Base-by-base conservation (phyloP, 345 rosid species). In the Citrus reticulata region DNA sequence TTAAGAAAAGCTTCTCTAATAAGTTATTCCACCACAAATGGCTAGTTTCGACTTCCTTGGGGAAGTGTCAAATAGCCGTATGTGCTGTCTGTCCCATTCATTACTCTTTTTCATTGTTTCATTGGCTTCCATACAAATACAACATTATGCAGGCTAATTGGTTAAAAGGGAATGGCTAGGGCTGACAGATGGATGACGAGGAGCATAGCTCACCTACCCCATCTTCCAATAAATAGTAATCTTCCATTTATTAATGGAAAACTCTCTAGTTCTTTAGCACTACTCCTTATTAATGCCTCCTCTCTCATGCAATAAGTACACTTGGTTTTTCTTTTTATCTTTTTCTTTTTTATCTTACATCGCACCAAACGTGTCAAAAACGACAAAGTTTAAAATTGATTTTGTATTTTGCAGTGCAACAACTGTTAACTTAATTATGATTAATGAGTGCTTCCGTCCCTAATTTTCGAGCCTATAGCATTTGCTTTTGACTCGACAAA, bases 191-290 rank as follows among this genome's bases (percentile, higher is more conserved):
- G 87, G 88, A 75, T 68, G 78, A 68, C 65, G 10, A 34, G 40
- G 65, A 81, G 35, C 59, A 42, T 40, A 22, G 39, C 60, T 73
- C 78, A 74, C 86, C 88, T 35, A 80, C 84, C 83, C 87, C 84
- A 73, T 27, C 81, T 65, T 59, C 59, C 7, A 49, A 57, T 27
- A 3, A 54, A 70, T 29, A 5, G 19, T 14, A 17, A 14, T 51
- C 16, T 51, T 16, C 57, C 17, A 14, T 51, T 17, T 51, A 29
- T 29, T 5, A 63, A 62, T 24, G 24, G 24, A 24, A 24, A 24
- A 24, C 24, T 24, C 24, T 24, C 24, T 24, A 24, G 24, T 24
- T 24, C 24, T 24, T 24, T 24, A 24, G 24, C 24, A 24, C 24
- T 24, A 24, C 24, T 24, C 24, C 0, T 24, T 24, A 24, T 24